Evolutionary conservation across 306 rosid species (phyloP), one percentile per base, ranked within the genome.

Genomic region (Castanea mollissima): DNA sequence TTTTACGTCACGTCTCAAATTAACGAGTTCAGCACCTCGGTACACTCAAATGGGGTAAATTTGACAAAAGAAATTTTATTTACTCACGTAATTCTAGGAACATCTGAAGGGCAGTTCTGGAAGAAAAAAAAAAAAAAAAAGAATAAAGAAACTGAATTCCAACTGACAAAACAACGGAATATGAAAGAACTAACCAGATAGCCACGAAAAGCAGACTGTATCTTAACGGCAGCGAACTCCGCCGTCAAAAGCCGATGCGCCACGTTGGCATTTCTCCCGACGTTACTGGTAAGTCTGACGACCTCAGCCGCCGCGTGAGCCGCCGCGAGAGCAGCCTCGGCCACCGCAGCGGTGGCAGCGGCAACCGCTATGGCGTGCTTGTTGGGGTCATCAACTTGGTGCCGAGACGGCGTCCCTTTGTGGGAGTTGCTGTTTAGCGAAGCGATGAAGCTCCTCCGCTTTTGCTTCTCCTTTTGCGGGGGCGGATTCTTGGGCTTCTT

Each of bases 271-370:
- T 85, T 55, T 38, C 56, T 69, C 18, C 64, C 71, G 1, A 76
- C 29, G 11, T 51, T 21, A 7, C 84, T 88, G 1, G 98, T 92
- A 7, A 92, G 90, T 23, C 96, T 77, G 14, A 95, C 98, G 0
- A 95, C 99, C 79, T 95, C 96, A 0, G 97, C 97, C 0, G 99
- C 99, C 1, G 99, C 99, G 27, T 92, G 99, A 1, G 99, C 97
- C 0, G 99, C 99, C 0, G 97, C 94, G 3, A 95, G 92, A 4
- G 98, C 97, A 0, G 97, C 99, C 86, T 95, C 97, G 0, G 99
- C 98, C 0, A 92, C 98, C 5, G 98, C 96, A 0, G 97, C 98
- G 2, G 97, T 95, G 4, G 98, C 98, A 1, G 97, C 94, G 0
- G 98, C 98, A 0, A 95, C 99, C 0, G 98, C 99, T 32, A 95